A percentile compares a stretch with the other conserved stretches of the same genome.
Evolutionary conservation across 805 yeast species (phyloP).

Genomic region (Nakazawaea ishiwadae): DNA sequence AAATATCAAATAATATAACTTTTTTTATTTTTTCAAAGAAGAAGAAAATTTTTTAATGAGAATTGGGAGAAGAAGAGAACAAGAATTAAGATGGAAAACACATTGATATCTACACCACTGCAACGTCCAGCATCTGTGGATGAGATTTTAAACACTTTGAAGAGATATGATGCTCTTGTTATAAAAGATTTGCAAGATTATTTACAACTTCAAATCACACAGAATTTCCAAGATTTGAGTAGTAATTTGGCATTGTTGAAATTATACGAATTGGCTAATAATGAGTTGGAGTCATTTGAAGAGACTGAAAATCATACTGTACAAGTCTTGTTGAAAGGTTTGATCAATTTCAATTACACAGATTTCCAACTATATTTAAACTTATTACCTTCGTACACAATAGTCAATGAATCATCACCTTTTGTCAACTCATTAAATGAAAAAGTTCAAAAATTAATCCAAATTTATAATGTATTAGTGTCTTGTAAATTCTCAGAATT

Average conservation of each 20-base stretch:
- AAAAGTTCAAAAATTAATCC: conserved; percentile 11
- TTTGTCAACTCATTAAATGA: conserved; percentile 14
- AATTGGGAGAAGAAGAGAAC: not conserved
- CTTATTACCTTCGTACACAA: conserved; percentile 34
- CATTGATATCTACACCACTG: conserved; percentile 27
- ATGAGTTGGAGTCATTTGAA: conserved; percentile 23
- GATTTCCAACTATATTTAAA: conserved; percentile 42
- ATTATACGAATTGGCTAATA: conserved; percentile 29
- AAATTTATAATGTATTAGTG: conserved; percentile 7
- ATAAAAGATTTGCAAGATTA: conserved; percentile 41
- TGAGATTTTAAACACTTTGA: conserved; percentile 35
- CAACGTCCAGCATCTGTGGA: conserved; percentile 36
- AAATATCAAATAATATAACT: no score
- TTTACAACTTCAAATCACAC: conserved; percentile 32
- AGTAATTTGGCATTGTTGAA: conserved; percentile 44
- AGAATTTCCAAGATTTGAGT: conserved; percentile 32
- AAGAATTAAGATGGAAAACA: conserved; percentile 22
- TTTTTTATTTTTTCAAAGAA: no score
- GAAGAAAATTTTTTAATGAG: not conserved
- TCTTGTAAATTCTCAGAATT: conserved; percentile 11
- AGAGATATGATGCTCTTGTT: conserved; percentile 39
- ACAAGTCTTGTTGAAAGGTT: conserved; percentile 35
- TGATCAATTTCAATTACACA: conserved; percentile 33
- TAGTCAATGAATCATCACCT: conserved; percentile 12
- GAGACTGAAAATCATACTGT: conserved; percentile 34